phyloP scores from a whole-genome alignment of 2,329 filamentous ascomycete species.

The Scytalidium sp. region DNA sequence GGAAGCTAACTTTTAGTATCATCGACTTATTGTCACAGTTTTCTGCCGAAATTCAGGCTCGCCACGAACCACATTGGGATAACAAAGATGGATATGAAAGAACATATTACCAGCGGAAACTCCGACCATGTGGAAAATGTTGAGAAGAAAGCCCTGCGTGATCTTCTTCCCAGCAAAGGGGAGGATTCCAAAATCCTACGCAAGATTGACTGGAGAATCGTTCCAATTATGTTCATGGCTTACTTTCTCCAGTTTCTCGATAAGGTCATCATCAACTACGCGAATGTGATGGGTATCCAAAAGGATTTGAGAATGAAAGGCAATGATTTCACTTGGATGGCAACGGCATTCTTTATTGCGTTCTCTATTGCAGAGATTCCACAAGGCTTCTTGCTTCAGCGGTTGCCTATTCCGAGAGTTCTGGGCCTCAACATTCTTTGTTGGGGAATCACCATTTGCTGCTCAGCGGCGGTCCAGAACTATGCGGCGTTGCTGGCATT shows the following conservation, averaged over 20 bases:
- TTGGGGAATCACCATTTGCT: constrained; percentile 12
- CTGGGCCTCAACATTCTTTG: constrained; percentile 6
- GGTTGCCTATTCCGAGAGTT: constrained; percentile 33
- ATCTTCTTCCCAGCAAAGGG: background rate
- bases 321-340: constrained; percentile 37
- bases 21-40: background rate
- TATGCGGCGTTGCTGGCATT: constrained; percentile 19
- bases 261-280: constrained; percentile 3
- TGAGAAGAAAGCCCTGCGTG: background rate
- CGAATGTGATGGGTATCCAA: constrained; percentile 13
- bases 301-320: background rate
- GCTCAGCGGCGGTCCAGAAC: constrained; percentile 15
- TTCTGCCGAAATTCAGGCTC: background rate
- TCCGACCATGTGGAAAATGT: background rate
- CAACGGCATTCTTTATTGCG: constrained; percentile 40
- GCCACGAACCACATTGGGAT: background rate
- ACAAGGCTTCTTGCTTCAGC: constrained; percentile 45
- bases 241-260: constrained; percentile 7
- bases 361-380: constrained; percentile 11
- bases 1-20: too few species aligned
- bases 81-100: background rate
- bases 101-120: background rate
- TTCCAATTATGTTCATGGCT: constrained; percentile 6
- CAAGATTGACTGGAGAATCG: constrained; percentile 6
- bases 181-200: constrained; percentile 1